Evolutionary conservation across 306 rosid species (phyloP).

Genomic region (Vicia villosa): DNA sequence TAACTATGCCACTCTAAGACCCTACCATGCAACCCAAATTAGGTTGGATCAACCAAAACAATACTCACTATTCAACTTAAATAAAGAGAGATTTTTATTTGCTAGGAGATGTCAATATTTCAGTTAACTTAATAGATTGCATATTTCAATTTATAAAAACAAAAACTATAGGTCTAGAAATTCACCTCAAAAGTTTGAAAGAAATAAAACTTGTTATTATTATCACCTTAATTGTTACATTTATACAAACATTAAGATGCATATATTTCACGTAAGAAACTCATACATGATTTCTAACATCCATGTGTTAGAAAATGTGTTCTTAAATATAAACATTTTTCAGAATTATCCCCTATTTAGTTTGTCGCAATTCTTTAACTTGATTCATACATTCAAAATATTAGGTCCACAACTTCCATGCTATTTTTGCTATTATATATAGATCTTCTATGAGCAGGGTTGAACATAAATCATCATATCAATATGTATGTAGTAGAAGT

Average conservation of each 20-base stretch:
- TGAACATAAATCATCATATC: conserved; percentile 13
- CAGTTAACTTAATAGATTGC: no score
- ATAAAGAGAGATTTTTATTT: no score
- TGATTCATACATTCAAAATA: conserved; percentile 30
- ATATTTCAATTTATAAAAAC: no score
- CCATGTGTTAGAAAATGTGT: conserved; percentile 4
- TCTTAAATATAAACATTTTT: neutral
- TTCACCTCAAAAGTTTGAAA: neutral
- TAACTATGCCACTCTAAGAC: no score
- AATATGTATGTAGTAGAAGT: conserved; percentile 4
- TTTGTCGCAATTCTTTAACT: conserved; percentile 36
- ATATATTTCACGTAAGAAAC: neutral
- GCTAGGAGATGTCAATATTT: no score
- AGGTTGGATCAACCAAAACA: no score
- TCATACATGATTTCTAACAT: conserved; percentile 18
- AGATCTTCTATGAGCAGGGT: no score
- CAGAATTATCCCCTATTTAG: conserved; percentile 18
- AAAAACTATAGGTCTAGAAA: no score
- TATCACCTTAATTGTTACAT: conserved; percentile 9
- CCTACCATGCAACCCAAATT: no score
- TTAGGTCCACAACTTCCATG: conserved; percentile 13
- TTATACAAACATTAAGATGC: neutral
- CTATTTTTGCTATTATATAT: conserved; percentile 20
- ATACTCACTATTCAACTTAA: no score
- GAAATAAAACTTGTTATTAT: neutral